Conservation (phyloP, 306 rosid genomes). For the Quercus engelmannii region DNA sequence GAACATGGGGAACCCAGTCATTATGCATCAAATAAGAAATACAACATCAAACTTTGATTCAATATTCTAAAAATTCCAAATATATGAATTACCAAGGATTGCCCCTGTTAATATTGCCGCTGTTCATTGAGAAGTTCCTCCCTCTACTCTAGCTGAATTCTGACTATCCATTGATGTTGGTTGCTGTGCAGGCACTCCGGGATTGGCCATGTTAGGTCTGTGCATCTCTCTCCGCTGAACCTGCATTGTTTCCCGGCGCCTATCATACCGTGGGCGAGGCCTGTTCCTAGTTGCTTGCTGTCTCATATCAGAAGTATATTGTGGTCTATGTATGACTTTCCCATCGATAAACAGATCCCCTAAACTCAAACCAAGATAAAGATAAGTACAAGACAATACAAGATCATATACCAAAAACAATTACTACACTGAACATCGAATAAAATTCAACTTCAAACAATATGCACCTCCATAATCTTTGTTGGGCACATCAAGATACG, state of each 20-base stretch:
- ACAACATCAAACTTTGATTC: slow-evolving; percentile 8
- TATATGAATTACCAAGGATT: slow-evolving; percentile 8
- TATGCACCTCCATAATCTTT: slow-evolving; percentile 89
- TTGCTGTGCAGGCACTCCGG: slow-evolving; percentile 38
- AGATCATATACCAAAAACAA: not conserved
- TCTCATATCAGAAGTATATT: slow-evolving; percentile 67
- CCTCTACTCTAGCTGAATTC: slow-evolving; percentile 23
- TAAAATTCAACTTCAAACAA: not conserved
- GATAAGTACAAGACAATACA: not conserved
- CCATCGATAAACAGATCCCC: slow-evolving; percentile 90
- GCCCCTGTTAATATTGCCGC: slow-evolving; percentile 8
- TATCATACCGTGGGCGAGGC: slow-evolving; percentile 80
- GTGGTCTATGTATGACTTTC: slow-evolving; percentile 82
- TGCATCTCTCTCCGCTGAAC: slow-evolving; percentile 56
- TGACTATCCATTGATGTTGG: slow-evolving; percentile 29
- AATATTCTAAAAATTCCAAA: not conserved
- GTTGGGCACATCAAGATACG: slow-evolving; percentile 85
- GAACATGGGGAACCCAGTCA: not conserved
- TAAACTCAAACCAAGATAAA: slow-evolving; percentile 20
- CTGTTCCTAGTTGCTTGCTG: slow-evolving; percentile 43
- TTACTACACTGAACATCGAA: not conserved
- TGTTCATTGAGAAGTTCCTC: not conserved
- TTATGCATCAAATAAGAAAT: slow-evolving; percentile 4
- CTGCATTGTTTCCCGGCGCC: slow-evolving; percentile 65
- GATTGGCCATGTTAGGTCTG: slow-evolving; percentile 44